Conservation (phyloP, 2,329 filamentous ascomycete species). For the Verticillium albo-atrum region DNA sequence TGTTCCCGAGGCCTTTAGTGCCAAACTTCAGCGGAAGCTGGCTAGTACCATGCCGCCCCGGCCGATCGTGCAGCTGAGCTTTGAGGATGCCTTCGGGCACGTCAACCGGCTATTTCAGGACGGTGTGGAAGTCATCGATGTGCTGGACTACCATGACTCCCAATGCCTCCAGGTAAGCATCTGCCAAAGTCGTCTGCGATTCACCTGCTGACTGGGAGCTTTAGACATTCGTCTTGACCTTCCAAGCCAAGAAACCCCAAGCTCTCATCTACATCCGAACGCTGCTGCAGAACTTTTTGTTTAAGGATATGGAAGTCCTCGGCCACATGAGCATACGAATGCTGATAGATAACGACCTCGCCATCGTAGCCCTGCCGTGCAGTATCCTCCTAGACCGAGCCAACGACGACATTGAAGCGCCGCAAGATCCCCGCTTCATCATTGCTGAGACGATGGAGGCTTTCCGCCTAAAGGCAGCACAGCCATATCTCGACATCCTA, state of each 20-base stretch:
- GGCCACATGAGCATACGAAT: conserved; percentile 65
- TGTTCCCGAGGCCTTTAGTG: conserved; percentile 78
- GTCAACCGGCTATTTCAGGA: conserved; percentile 69
- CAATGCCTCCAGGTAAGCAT: conserved; percentile 62
- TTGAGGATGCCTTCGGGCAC: conserved; percentile 66
- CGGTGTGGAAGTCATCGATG: conserved; percentile 61
- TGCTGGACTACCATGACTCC: conserved; percentile 64
- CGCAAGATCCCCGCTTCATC: conserved; percentile 68
- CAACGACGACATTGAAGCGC: conserved; percentile 73
- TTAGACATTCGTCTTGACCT: conserved; percentile 68
- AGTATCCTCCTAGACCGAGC: conserved; percentile 65
- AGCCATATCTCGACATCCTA: conserved; percentile 79
- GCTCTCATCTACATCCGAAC: conserved; percentile 81
- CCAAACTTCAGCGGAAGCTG: conserved; percentile 83
- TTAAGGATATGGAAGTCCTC: conserved; percentile 66
- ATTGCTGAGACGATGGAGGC: conserved; percentile 71
- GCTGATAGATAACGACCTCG: conserved; percentile 78
- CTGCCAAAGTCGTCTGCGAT: background rate
- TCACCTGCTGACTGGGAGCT: background rate
- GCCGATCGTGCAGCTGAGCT: conserved; percentile 75
- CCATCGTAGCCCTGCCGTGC: conserved; percentile 67
- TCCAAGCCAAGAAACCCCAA: conserved; percentile 75
- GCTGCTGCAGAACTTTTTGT: conserved; percentile 71
- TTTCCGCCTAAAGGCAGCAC: conserved; percentile 55
- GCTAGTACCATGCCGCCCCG: conserved; percentile 92